Base-by-base conservation (phyloP, 495 filamentous ascomycete genomes). In the Bryoglossum gracile region DNA sequence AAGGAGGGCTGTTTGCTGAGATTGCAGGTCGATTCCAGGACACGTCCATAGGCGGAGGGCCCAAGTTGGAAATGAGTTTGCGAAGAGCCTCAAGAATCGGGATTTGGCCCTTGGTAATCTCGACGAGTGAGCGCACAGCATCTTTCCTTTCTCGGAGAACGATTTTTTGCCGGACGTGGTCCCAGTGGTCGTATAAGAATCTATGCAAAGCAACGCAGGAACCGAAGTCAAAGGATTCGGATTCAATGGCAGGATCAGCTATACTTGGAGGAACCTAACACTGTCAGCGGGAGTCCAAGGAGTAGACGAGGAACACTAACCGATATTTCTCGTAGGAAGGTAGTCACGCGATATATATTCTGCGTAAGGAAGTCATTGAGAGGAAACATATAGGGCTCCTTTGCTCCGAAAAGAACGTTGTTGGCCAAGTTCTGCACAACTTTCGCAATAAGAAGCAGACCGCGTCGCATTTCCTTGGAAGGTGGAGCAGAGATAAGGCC, bases 101-200 rank as follows among this genome's bases (percentile, higher is more conserved):
- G 4, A 72, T 65, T 24, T 68, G 62, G 4, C 65, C 63, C 30
- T 69, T 64, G 24, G 60, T 59, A 25, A 71, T 62, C 46, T 76
- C 75, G 5, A 62, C 61, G 8, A 71, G 72, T 18, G 75, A 75
- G 14, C 70, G 66, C n/a, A 73, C 66, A 24, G 71, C 62, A 13
- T 71, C 73, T 55, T 68, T 69, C 45, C 72, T 64, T 56, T 78
- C 80, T 54, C 74, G 69, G 25, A 75, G 68, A 30, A 78, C 71
- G 24, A 84, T 68, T 48, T 78, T 73, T 48, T 81, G 79, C 47
- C 76, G 69, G 19, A 84, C 75, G 41, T 77, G 74, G 49, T 84
- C 80, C 78, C 80, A 83, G 37, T 84, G 77, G 54, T 84, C 80
- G 53, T 81, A 83, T 21, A 84, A 54, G 51, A 84, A 82, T 49